Base-by-base conservation (phyloP, 1,139 yeast species). In the Eremothecium cymbalariae region DNA sequence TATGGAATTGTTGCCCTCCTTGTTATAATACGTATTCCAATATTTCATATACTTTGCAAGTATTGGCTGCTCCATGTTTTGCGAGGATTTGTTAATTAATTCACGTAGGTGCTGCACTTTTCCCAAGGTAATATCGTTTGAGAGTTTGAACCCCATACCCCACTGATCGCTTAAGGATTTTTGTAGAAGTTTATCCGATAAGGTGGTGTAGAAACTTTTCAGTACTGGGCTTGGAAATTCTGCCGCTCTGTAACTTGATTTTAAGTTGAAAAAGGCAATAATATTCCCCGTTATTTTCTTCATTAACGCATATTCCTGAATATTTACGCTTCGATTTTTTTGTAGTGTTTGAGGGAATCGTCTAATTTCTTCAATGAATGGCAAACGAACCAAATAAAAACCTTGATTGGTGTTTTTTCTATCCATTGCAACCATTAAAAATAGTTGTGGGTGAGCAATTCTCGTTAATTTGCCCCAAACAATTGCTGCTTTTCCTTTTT, bases 401-500 rank as follows among this genome's bases (percentile, higher is more conserved):
- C 86, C 86, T 44, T 77, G 73, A 0, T 47, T 51, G 12, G 41
- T 36, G 16, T 47, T 54, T 2, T 23, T 21, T 8, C 35, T 36
- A 8, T 34, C 34, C 2, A 82, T 68, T 0, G 94, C 83, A 33
- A 75, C 64, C 39, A 85, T 49, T 0, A 79, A 72, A 47, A 68
- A 80, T 31, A 83, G 46, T 3, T 63, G 47, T 0, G 95, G 93
- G 32, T 68, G 56, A 1, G 85, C 59, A 41, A 65, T 67, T 32
- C 56, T 61, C 40, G 78, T 69, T 5, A 68, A 50, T 47, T 77
- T 72, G 1, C 94, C 88, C 76, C 88, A 83, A 2, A 81, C 70
- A 8, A 90, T 59, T 0, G 83, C 93, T 46, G 70, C 76, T 49
- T 72, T 72, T 4, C 64, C 50, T 33, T 70, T 63, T 33, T 65